These are phyloP conservation scores for Phallus indusiatus DNA, from an alignment of 768 basidiomycete genomes.

Conservation along the genomic window DNA sequence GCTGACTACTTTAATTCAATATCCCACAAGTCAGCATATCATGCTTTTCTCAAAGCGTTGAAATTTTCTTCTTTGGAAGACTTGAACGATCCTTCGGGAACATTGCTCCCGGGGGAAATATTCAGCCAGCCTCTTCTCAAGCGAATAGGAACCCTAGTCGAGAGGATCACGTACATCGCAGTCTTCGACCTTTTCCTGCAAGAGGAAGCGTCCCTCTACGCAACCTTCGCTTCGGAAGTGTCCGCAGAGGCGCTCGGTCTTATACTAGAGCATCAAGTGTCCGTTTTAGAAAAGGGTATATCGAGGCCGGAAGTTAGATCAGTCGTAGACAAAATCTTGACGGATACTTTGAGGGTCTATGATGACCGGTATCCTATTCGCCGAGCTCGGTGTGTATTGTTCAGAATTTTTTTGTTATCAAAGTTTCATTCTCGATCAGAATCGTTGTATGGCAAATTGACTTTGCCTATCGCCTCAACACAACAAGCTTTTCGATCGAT, in stretches of 20 bases:
- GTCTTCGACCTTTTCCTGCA: slow-evolving; percentile 55
- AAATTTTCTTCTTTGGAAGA: slow-evolving; percentile 42
- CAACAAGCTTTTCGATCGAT: slow-evolving; percentile 17
- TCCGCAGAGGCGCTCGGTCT: slow-evolving; percentile 33
- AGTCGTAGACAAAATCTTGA: slow-evolving; percentile 34
- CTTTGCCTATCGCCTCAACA: slow-evolving; percentile 27
- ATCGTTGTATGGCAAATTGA: slow-evolving; percentile 47
- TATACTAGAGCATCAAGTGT: slow-evolving; percentile 54
- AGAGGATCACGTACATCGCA: slow-evolving; percentile 57
- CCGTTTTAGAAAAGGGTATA: slow-evolving; percentile 40
- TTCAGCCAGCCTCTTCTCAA: slow-evolving; percentile 33
- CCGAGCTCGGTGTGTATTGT: slow-evolving; percentile 27
- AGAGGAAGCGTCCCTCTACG: slow-evolving; percentile 38
- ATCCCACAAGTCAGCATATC: slow-evolving; percentile 43
- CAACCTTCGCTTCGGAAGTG: slow-evolving; percentile 7
- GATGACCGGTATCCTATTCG: slow-evolving; percentile 42
- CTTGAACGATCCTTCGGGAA: slow-evolving; percentile 20
- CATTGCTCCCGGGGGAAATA: slow-evolving; percentile 19
- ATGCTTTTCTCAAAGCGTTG: slow-evolving; percentile 44
- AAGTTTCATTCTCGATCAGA: slow-evolving; percentile 19
- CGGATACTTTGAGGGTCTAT: slow-evolving; percentile 45
- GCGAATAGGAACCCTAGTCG: slow-evolving; percentile 52
- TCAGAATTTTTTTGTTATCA: not conserved
- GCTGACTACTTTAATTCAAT: not conserved
- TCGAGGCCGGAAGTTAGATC: slow-evolving; percentile 48